Conservation (phyloP, 2,329 filamentous ascomycete species). For the Intubia oerlemansii region DNA sequence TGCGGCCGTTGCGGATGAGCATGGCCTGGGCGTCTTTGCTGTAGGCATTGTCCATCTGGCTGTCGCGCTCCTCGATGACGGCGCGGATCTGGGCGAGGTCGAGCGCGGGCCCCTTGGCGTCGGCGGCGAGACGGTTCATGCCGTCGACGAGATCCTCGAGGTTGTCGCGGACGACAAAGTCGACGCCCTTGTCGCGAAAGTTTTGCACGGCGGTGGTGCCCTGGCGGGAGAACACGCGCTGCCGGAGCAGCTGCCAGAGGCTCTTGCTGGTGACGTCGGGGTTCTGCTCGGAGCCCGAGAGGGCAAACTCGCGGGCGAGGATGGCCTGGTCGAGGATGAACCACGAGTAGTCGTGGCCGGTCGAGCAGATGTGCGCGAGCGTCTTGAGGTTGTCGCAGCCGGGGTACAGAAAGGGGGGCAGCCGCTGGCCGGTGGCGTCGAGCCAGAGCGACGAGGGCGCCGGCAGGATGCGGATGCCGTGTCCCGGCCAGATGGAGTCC, state of each 20-base stretch:
- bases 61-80: conserved; percentile 29
- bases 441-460: conserved; percentile 42
- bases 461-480: conserved; percentile 38
- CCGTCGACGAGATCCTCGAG: conserved; percentile 30
- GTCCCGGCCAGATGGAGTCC: conserved; percentile 37
- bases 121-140: conserved; percentile 34
- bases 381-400: conserved; percentile 36
- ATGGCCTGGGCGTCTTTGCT: conserved; percentile 40
- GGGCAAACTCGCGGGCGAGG: conserved; percentile 37
- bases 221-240: conserved; percentile 26
- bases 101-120: conserved; percentile 24
- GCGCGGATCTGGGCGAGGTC: conserved; percentile 21
- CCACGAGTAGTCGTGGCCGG: conserved; percentile 42
- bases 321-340: conserved; percentile 37
- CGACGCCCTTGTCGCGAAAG: conserved; percentile 34
- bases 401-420: conserved; percentile 34
- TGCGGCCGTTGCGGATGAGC: conserved; percentile 34
- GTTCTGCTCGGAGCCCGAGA: conserved; percentile 43
- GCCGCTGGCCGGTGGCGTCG: conserved; percentile 34
- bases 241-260: conserved; percentile 26
- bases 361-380: conserved; percentile 35
- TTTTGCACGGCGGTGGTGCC: conserved; percentile 33
- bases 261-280: conserved; percentile 37
- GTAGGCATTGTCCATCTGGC: conserved; percentile 32
- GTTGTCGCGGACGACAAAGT: conserved; percentile 36